phyloP scores from a whole-genome alignment of 106 monocot genomes.

The Ottelia alismoides region DNA sequence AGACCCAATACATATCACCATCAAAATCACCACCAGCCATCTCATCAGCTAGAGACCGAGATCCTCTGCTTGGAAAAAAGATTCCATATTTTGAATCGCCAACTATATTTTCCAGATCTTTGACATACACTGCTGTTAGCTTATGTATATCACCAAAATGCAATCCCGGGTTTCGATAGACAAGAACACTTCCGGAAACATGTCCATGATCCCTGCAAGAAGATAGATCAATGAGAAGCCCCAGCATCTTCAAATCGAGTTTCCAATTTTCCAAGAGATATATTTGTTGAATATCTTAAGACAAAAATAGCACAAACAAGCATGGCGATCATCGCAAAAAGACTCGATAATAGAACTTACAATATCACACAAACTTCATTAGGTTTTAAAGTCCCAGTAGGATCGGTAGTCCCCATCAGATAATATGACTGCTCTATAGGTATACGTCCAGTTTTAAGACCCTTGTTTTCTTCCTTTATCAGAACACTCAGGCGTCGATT shows the following conservation, averaged over 20 bases:
- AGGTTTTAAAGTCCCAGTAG: constrained; percentile 31
- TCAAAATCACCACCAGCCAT: constrained; percentile 80
- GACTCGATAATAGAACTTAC: constrained; percentile 22
- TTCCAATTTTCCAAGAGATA: neutral
- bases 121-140: constrained; percentile 41
- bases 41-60: constrained; percentile 63
- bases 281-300: neutral
- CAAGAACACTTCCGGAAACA: constrained; percentile 64
- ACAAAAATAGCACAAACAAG: neutral
- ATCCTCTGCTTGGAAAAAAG: constrained; percentile 50
- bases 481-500: constrained; percentile 17
- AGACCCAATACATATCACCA: constrained; percentile 83
- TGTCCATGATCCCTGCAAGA: constrained; percentile 56
- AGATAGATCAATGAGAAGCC: no score
- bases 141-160: constrained; percentile 76
- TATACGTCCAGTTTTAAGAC: constrained; percentile 30
- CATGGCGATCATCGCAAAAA: neutral
- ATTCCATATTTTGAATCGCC: constrained; percentile 69
- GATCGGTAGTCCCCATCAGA: constrained; percentile 74
- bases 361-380: constrained; percentile 82
- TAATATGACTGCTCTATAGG: constrained; percentile 53
- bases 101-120: constrained; percentile 35
- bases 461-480: constrained; percentile 34
- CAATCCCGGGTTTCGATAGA: constrained; percentile 63
- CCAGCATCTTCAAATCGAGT: no score